These are phyloP conservation scores for Solanum peruvianum DNA, from an alignment of 257 asterid genomes.

Conservation along the genomic window DNA sequence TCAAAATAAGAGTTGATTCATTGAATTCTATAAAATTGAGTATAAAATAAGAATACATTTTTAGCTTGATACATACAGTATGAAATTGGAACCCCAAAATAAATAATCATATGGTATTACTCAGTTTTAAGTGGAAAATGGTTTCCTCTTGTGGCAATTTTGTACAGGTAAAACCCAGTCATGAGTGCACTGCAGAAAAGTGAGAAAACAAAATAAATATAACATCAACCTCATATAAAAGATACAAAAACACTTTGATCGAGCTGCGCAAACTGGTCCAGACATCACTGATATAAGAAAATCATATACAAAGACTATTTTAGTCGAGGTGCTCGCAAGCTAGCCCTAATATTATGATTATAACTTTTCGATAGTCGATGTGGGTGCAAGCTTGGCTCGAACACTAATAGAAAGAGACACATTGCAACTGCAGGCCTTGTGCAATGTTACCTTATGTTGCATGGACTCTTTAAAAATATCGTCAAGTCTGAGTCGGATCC, in stretches of 20 bases:
- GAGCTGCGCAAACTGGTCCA: background rate
- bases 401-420: background rate
- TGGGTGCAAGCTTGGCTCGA: background rate
- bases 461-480: background rate
- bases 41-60: background rate
- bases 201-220: background rate
- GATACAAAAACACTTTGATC: background rate
- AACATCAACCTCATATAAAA: background rate
- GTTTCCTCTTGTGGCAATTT: constrained; percentile 74
- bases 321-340: background rate
- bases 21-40: background rate
- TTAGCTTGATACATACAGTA: background rate
- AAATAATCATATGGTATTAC: constrained; percentile 9
- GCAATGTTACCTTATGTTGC: background rate
- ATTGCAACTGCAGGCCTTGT: background rate
- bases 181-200: constrained; percentile 49
- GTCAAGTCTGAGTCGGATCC: accelerated
- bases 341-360: background rate
- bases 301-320: background rate
- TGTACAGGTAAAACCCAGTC: constrained; percentile 69
- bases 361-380: background rate
- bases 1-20: background rate
- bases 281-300: background rate
- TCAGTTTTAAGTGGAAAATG: constrained; percentile 58
- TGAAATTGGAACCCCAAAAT: background rate